Conservation (phyloP, 2,329 filamentous ascomycete species). For the Colletotrichum spaethianum region DNA sequence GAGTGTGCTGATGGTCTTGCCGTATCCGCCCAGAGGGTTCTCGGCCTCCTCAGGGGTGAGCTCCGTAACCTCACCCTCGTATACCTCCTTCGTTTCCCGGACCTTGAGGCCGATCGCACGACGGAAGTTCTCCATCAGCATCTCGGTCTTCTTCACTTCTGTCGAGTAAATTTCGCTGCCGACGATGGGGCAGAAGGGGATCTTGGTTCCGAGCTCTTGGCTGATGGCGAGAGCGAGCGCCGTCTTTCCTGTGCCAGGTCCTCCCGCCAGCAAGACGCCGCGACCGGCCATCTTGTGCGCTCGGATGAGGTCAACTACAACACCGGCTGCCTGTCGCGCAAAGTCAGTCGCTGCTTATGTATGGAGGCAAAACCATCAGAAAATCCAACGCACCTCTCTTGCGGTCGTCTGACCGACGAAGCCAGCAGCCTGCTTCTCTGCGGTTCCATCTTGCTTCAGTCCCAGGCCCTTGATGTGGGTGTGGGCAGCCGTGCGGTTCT, state of each 20-base stretch:
- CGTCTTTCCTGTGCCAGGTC: constrained; percentile 97
- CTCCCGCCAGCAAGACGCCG: constrained; percentile 92
- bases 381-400: constrained; percentile 78
- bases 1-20: constrained; percentile 96
- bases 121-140: constrained; percentile 99
- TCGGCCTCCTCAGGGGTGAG: constrained; percentile 98
- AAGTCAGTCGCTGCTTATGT: constrained; percentile 12
- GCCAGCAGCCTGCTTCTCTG: constrained; percentile 83
- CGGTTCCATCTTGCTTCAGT: constrained; percentile 86
- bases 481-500: constrained; percentile 95
- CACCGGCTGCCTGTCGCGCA: constrained; percentile 81
- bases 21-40: constrained; percentile 96
- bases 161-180: constrained; percentile 98
- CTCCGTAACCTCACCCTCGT: constrained; percentile 98
- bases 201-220: constrained; percentile 97
- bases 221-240: constrained; percentile 95
- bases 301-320: constrained; percentile 95
- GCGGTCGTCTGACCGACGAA: constrained; percentile 92
- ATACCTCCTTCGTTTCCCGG: constrained; percentile 98
- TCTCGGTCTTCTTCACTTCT: constrained; percentile 99
- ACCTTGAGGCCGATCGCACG: constrained; percentile 96
- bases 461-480: constrained; percentile 98
- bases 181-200: constrained; percentile 98
- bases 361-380: neutral
- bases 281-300: constrained; percentile 98